Base-by-base conservation (phyloP, 306 rosid genomes). In the Begonia masoniana region DNA sequence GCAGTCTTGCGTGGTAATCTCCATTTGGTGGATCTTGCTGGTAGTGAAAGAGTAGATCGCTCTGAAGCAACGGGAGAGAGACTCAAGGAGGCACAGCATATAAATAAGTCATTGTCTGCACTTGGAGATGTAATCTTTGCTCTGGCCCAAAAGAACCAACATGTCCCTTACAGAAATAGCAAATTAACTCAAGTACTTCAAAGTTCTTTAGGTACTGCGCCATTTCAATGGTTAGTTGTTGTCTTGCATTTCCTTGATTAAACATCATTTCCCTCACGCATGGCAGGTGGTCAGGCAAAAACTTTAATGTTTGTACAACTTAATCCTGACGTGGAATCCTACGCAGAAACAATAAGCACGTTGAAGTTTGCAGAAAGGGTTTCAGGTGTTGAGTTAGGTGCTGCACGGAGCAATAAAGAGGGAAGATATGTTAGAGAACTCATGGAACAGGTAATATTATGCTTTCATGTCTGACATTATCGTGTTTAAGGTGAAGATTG, bases 11-110 rank as follows among this genome's bases (percentile, higher is more conserved):
- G 96, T 41, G 96, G 99, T 41, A 74, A 79, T 63, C 85, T 92
- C 23, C 96, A 92, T 76, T 72, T 92, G 39, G 94, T 92, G 57
- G 99, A 92, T 83, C 99, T 92, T 54, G 99, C 96, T 3, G 96
- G 99, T 49, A 92, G 99, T 65, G 99, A 92, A 70, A 78, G 99
- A 69, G 99, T 92, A 43, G 96, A 87, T 47, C 92, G 93, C 50
- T 92, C 99, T 56, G 96, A 92, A 76, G 99, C 85, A 17, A 92
- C 93, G 9, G 99, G 99, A 63, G 99, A 92, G 64, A 77, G 99
- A 77, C 99, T 92, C 58, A 85, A 81, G 76, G 99, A 92, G 83
- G 99, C 99, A 51, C 99, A 92, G n/a, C 88, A 92, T 60, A 92
- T 92, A 72, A 92, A 92, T 68, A 92, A 81, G 60, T 92, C 99